Evolutionary conservation across 495 filamentous ascomycete species (phyloP), one percentile per base, ranked within the genome.

Genomic region (Clavariopsis aquatica): DNA sequence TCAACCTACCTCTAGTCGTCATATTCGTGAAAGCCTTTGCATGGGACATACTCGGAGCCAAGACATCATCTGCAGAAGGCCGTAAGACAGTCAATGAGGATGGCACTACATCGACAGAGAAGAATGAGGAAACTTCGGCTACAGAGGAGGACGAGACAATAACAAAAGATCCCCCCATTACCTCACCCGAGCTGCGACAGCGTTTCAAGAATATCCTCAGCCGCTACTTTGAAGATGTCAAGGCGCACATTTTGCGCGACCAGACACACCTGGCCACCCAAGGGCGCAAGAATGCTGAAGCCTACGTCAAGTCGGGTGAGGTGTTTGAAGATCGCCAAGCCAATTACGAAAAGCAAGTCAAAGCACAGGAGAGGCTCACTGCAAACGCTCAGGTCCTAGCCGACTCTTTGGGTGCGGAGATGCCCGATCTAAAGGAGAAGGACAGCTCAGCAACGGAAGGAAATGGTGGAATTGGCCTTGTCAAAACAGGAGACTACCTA

Each of bases 301-400:
- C 93, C 6, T 99, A 99, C 72, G 91, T 99, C 67, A 96, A 96
- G 72, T 98, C 95, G 45, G 94, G 94, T 15, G 94, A 99, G 71
- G 93, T 99, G 46, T 99, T 99, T 66, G 94, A 99, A 73, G 94
- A 99, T 71, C 90, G 94, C 19, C 94, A 99, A 72, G 84, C 92
- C 28, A 97, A 92, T 69, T 96, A 94, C 64, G 94, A 99, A 73
- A 96, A 91, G 76, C 86, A 91, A 73, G 78, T 91, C 9, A 98
- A 96, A 77, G 83, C 89, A 3, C 89, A 97, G 66, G 94, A 99
- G 72, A 93, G 91, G 62, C 84, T 98, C 5, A 82, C 96, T 49
- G 78, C 89, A 23, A 97, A 96, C 74, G 93, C 94, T 0, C 94
- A 99, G 73, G 83, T 90, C 26, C 81, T 99, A 67, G 92, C 92